These are phyloP conservation scores for Ogataea sp. DNA, from an alignment of 805 yeast genomes.

Conservation along the genomic window DNA sequence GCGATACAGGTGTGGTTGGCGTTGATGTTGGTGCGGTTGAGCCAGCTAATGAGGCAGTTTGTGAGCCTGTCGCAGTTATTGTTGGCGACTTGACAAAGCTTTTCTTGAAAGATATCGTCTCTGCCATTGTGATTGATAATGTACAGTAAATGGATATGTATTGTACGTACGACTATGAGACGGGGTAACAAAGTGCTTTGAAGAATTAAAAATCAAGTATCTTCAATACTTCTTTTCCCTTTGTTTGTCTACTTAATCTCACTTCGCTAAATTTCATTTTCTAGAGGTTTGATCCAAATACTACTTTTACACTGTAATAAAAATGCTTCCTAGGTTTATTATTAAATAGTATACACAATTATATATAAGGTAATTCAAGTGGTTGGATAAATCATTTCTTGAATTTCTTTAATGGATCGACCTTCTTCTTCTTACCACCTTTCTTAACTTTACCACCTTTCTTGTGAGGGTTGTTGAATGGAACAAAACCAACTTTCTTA, in stretches of 20 bases:
- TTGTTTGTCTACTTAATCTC: no score
- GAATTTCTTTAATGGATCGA: constrained; percentile 44
- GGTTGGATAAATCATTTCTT: constrained; percentile 13
- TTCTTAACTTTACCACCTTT: constrained; percentile 19
- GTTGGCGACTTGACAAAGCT: background rate
- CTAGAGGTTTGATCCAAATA: no score
- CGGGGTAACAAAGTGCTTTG: no score
- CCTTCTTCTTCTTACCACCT: constrained; percentile 27
- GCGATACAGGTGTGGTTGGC: no score
- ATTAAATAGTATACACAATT: background rate
- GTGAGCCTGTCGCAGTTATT: background rate
- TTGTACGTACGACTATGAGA: no score
- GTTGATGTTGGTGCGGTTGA: constrained; percentile 3
- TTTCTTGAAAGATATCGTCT: constrained; percentile 12
- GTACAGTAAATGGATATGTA: no score
- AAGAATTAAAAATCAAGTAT: no score
- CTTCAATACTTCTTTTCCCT: no score
- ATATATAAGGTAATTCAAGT: background rate
- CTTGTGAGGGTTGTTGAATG: constrained; percentile 48
- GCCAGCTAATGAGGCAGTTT: background rate
- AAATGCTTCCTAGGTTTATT: no score
- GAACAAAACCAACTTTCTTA: constrained; percentile 60
- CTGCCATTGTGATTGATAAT: constrained; percentile 11
- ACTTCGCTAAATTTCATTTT: no score
- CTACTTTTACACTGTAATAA: no score